These are phyloP conservation scores for Beta vulgaris DNA, from an alignment of 148 eudicot species.

Conservation along the genomic window DNA sequence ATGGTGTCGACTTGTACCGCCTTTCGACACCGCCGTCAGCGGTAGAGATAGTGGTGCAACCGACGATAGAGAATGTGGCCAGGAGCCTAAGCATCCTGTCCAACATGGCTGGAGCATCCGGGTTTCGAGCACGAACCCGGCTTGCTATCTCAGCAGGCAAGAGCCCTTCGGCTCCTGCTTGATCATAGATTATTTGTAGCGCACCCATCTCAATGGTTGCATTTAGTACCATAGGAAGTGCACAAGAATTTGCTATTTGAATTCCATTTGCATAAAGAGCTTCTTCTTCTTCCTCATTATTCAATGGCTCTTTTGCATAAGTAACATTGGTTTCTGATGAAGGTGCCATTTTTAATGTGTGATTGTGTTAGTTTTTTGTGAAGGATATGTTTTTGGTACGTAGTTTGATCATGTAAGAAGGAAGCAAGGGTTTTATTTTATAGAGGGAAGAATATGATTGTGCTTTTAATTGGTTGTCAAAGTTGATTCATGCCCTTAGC, in stretches of 20 bases:
- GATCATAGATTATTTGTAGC: background rate
- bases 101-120: slow-evolving; percentile 34
- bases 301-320: background rate
- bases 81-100: slow-evolving; percentile 57
- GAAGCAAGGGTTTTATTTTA: too few relatives aligned
- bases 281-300: slow-evolving; percentile 4
- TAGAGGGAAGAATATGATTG: too few relatives aligned
- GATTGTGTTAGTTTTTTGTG: too few relatives aligned
- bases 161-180: slow-evolving; percentile 39
- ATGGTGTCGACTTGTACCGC: slow-evolving; percentile 51
- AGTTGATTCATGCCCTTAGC: too few relatives aligned
- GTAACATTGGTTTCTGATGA: background rate
- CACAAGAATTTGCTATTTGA: slow-evolving; percentile 16
- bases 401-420: too few relatives aligned
- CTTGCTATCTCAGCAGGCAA: slow-evolving; percentile 46
- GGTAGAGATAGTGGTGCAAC: slow-evolving; percentile 28
- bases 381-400: too few relatives aligned
- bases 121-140: slow-evolving; percentile 29
- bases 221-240: slow-evolving; percentile 17
- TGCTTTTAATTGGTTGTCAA: too few relatives aligned
- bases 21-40: slow-evolving; percentile 40
- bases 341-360: too few relatives aligned
- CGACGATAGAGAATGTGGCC: slow-evolving; percentile 43
- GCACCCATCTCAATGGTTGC: slow-evolving; percentile 15
- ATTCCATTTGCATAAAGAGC: slow-evolving; percentile 5